Evolutionary conservation across 2,329 filamentous ascomycete species (phyloP).

Genomic region (Reticulascus tulasneorum): DNA sequence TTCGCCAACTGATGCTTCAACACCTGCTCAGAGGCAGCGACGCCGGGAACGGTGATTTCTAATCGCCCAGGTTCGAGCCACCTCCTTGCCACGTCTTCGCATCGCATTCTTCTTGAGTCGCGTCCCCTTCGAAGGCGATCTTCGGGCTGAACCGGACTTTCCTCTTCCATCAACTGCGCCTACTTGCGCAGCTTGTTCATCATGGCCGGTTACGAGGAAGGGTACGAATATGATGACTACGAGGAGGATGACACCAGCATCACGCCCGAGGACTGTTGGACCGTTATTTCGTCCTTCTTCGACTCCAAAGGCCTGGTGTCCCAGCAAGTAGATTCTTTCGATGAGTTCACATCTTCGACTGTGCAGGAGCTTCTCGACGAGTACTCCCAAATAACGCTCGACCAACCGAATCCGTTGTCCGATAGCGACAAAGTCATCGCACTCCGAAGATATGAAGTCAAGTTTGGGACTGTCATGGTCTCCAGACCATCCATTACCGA

Average conservation of each 20-base stretch:
- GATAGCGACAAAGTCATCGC: slow-evolving; percentile 76
- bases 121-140: no score
- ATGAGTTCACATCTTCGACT: slow-evolving; percentile 91
- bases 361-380: slow-evolving; percentile 94
- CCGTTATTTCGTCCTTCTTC: slow-evolving; percentile 95
- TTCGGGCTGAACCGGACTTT: no score
- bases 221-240: slow-evolving; percentile 66
- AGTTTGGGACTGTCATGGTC: slow-evolving; percentile 86
- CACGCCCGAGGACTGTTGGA: slow-evolving; percentile 97
- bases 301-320: slow-evolving; percentile 93
- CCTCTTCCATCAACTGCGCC: not conserved
- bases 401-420: slow-evolving; percentile 79
- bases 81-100: not conserved
- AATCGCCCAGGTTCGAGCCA: not conserved
- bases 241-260: slow-evolving; percentile 67
- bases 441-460: slow-evolving; percentile 89
- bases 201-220: slow-evolving; percentile 56
- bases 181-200: slow-evolving; percentile 11
- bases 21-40: not conserved
- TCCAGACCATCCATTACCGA: slow-evolving; percentile 89
- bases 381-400: slow-evolving; percentile 85
- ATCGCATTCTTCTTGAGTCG: not conserved
- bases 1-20: no score
- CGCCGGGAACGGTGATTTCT: not conserved
- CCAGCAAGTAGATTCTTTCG: slow-evolving; percentile 96